These are phyloP conservation scores for Fusarium agapanthi DNA, from an alignment of 2,329 filamentous ascomycete species.

Conservation along the genomic window DNA sequence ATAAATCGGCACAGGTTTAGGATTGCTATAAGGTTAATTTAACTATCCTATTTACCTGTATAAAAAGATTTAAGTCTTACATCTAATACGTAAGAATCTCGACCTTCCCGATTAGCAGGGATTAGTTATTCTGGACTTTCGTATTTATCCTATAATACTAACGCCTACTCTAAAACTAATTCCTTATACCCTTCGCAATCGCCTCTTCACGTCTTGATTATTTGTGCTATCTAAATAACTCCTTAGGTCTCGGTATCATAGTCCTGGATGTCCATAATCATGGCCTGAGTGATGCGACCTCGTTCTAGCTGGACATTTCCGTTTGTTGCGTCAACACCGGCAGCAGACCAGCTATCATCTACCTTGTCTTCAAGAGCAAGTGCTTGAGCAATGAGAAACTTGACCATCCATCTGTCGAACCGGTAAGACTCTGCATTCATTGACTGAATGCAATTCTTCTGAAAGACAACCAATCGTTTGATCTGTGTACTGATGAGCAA, in stretches of 20 bases:
- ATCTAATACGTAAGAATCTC: too few relatives aligned
- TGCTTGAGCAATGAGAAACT: constrained; percentile 50
- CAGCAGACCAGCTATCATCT: constrained; percentile 38
- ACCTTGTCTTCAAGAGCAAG: constrained; percentile 44
- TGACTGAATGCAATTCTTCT: constrained; percentile 44
- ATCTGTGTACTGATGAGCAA: constrained; percentile 35
- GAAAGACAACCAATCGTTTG: constrained; percentile 46
- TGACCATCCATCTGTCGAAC: constrained; percentile 60
- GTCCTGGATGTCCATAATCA: constrained; percentile 37
- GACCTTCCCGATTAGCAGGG: too few relatives aligned
- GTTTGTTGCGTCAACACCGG: neutral
- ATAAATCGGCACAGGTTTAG: too few relatives aligned
- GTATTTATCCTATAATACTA: too few relatives aligned
- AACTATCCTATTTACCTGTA: too few relatives aligned
- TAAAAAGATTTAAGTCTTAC: too few relatives aligned
- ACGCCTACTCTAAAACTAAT: too few relatives aligned
- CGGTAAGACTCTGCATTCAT: constrained; percentile 42
- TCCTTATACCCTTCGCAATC: neutral
- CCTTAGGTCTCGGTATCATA: neutral
- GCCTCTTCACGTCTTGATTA: neutral
- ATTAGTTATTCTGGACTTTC: too few relatives aligned
- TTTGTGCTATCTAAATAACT: neutral
- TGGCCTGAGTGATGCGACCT: constrained; percentile 31
- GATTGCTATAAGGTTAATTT: too few relatives aligned
- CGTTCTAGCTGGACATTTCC: constrained; percentile 23